Evolutionary conservation across 2,329 filamentous ascomycete genomes (phyloP).

Genomic region (Aspergillus viridinutans): DNA sequence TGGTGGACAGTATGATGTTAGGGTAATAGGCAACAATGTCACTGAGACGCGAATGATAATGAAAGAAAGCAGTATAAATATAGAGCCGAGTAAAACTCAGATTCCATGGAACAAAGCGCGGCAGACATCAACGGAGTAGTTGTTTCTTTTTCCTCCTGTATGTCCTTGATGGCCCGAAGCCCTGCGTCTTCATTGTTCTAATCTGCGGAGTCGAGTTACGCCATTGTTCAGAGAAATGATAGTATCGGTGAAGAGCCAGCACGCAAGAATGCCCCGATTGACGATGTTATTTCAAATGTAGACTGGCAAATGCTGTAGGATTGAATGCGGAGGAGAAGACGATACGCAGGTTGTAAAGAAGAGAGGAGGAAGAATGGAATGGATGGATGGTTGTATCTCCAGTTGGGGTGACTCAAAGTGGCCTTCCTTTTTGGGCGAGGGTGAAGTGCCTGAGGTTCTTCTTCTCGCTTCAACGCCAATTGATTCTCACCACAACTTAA

Average conservation of each 20-base stretch:
- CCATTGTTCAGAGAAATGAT: conserved; percentile 17
- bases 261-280: conserved; percentile 5
- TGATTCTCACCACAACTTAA: no score
- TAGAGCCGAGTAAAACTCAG: not conserved
- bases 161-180: conserved; percentile 10
- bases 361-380: not conserved
- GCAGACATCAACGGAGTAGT: conserved; percentile 8
- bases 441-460: not conserved
- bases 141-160: conserved; percentile 16
- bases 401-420: not conserved
- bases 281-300: not conserved
- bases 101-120: not conserved
- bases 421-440: not conserved
- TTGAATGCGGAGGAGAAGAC: not conserved
- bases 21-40: not conserved
- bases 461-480: not conserved
- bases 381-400: not conserved
- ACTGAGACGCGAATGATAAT: not conserved
- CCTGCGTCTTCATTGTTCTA: conserved; percentile 14
- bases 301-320: not conserved
- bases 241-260: conserved; percentile 8
- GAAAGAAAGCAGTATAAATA: not conserved
- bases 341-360: not conserved
- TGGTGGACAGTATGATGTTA: not conserved
- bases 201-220: conserved; percentile 12